Base-by-base conservation (phyloP, 2,329 filamentous ascomycete species). In the Nemania sp. region DNA sequence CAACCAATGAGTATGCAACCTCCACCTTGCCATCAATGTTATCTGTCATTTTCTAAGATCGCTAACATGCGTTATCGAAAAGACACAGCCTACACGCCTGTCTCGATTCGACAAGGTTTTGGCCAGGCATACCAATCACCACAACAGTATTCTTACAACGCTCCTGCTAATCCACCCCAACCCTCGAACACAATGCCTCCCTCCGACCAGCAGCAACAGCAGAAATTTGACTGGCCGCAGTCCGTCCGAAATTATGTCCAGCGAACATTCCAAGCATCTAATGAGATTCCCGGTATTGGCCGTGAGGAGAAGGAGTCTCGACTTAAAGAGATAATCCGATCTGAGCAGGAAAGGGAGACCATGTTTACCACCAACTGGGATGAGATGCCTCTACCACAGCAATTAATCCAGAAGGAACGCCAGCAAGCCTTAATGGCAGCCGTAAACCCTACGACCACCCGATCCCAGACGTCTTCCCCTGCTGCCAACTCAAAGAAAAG, bases 201-300 rank as follows among this genome's bases (percentile, higher is more conserved):
- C 70, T 72, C 77, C 71, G 72, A 74, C 68, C 78, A 81, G 69
- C 79, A 82, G 26, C 78, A 81, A 70, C 82, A 73, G 76, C 82
- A 85, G 77, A 93, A 91, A 82, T 90, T 91, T 75, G 89, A 92
- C 74, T 98, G 93, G 91, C 90, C 94, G 35, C 84, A 88, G 51
- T 88, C 91, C n/a, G 93, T 98, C 68, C 92, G 94, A 74, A 85
- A 87, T 72, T 98, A 98, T 82, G 95, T 98, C 35, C 91, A 94
- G 76, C 90, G 94, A 76, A 94, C 94, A 27, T 98, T 98, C 78
- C 89, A 92, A 58, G 87, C 89, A 27, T 87, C 89, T 66, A 92
- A 94, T 77, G 83, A 90, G 72, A 86, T 92, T 70, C 76, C 86
- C 5, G 86, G 87, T 45, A 87, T 94, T 53, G 79, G 83, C 58